Conservation (phyloP, 1,284 basidiomycete genomes). For the Fomitopsis palustris region DNA sequence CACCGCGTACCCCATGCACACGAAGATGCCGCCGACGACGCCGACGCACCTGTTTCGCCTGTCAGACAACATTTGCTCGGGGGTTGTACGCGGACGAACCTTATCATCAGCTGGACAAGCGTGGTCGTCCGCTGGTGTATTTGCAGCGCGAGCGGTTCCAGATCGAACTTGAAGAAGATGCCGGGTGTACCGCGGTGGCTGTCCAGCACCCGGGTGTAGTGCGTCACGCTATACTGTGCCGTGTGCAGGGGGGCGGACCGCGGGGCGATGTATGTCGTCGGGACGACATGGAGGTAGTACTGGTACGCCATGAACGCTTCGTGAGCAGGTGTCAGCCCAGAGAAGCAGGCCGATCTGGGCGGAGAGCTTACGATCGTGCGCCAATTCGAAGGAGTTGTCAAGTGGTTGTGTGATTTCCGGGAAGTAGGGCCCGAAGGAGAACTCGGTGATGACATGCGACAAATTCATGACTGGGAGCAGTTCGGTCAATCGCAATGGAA, state of each 20-base stretch:
- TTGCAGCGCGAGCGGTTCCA: constrained; percentile 86
- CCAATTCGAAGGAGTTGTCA: constrained; percentile 85
- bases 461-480: constrained; percentile 85
- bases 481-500: neutral
- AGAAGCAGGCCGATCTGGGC: constrained; percentile 11
- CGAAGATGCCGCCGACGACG: constrained; percentile 80
- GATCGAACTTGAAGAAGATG: constrained; percentile 96
- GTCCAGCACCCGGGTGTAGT: constrained; percentile 78
- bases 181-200: constrained; percentile 84
- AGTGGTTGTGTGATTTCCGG: constrained; percentile 94
- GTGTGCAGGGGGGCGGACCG: constrained; percentile 67
- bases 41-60: constrained; percentile 52
- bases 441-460: constrained; percentile 94
- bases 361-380: constrained; percentile 66
- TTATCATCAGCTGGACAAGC: constrained; percentile 79
- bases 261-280: constrained; percentile 85
- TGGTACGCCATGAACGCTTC: constrained; percentile 93
- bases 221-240: constrained; percentile 94
- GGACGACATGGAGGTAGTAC: constrained; percentile 94
- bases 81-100: constrained; percentile 36
- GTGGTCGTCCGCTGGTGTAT: constrained; percentile 86
- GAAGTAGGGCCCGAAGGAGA: constrained; percentile 96
- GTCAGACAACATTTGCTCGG: neutral
- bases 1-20: constrained; percentile 76
- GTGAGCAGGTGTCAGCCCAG: neutral